Evolutionary conservation across 2,329 filamentous ascomycete species (phyloP).

Genomic region (Aspergillus oerlinghausenensis): DNA sequence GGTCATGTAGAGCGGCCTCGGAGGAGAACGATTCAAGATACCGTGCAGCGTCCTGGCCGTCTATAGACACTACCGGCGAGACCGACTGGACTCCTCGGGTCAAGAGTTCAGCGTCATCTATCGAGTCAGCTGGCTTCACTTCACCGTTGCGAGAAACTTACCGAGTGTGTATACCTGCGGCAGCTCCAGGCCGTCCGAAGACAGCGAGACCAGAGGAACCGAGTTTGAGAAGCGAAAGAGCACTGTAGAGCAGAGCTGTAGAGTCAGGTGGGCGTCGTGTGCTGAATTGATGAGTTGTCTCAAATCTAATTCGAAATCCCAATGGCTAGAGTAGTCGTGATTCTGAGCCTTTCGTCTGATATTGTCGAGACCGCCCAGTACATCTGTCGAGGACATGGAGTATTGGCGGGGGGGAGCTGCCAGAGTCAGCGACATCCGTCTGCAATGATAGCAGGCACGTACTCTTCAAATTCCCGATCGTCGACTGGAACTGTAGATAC

Average conservation of each 20-base stretch:
- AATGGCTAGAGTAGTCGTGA: constrained; percentile 49
- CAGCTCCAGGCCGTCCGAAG: constrained; percentile 53
- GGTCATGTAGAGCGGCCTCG: constrained; percentile 50
- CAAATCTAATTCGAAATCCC: constrained; percentile 53
- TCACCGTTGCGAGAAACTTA: background rate
- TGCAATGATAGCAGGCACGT: background rate
- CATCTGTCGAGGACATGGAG: constrained; percentile 46
- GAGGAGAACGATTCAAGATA: constrained; percentile 44
- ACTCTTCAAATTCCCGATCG: constrained; percentile 44
- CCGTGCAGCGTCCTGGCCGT: constrained; percentile 51
- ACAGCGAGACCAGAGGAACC: constrained; percentile 55
- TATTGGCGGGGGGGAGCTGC: constrained; percentile 50
- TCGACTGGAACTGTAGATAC: constrained; percentile 48
- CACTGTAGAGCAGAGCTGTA: constrained; percentile 24
- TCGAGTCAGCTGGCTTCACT: background rate
- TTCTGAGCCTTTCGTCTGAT: constrained; percentile 42
- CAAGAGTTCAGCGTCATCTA: background rate
- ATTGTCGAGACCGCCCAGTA: constrained; percentile 43
- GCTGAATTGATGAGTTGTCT: constrained; percentile 50
- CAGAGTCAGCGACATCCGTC: background rate
- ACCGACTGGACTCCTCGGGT: constrained; percentile 28
- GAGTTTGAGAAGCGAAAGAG: constrained; percentile 44
- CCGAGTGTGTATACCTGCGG: constrained; percentile 50
- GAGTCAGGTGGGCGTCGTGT: constrained; percentile 57
- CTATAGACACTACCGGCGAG: constrained; percentile 51